These are phyloP conservation scores for Leccinum pellstonianum DNA, from an alignment of 768 basidiomycete genomes.

Conservation along the genomic window DNA sequence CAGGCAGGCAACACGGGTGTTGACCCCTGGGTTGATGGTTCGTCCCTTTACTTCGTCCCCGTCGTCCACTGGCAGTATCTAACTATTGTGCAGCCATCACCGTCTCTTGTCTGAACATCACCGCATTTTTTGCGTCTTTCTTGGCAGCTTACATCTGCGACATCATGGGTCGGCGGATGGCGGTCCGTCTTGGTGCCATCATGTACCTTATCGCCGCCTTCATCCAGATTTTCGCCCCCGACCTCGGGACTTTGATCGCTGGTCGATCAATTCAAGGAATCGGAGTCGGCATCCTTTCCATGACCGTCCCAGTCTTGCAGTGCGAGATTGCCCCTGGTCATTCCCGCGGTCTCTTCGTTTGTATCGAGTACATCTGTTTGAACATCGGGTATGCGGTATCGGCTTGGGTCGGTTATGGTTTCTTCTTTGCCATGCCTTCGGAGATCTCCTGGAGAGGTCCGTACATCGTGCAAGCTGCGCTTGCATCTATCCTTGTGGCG, in stretches of 20 bases:
- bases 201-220: conserved; percentile 50
- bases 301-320: conserved; percentile 50
- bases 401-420: conserved; percentile 49
- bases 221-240: conserved; percentile 50
- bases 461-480: conserved; percentile 51
- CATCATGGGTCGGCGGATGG: conserved; percentile 47
- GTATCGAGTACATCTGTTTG: conserved; percentile 53
- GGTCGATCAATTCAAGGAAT: conserved; percentile 49
- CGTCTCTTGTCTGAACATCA: conserved; percentile 49
- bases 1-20: conserved; percentile 44
- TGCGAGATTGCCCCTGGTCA: conserved; percentile 48
- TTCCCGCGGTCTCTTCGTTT: conserved; percentile 51
- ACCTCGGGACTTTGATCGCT: conserved; percentile 38
- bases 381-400: conserved; percentile 50
- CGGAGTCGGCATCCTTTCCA: conserved; percentile 50
- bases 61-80: background rate
- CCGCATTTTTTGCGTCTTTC: conserved; percentile 46
- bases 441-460: conserved; percentile 58
- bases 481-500: conserved; percentile 45
- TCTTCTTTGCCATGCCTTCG: conserved; percentile 45
- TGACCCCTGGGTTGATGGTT: conserved; percentile 46
- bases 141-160: conserved; percentile 51
- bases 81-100: conserved; percentile 40
- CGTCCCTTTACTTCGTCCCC: conserved; percentile 4
- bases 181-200: conserved; percentile 48